phyloP scores from a whole-genome alignment of 805 yeast genomes.

The Sugiyamaella floridensis region DNA sequence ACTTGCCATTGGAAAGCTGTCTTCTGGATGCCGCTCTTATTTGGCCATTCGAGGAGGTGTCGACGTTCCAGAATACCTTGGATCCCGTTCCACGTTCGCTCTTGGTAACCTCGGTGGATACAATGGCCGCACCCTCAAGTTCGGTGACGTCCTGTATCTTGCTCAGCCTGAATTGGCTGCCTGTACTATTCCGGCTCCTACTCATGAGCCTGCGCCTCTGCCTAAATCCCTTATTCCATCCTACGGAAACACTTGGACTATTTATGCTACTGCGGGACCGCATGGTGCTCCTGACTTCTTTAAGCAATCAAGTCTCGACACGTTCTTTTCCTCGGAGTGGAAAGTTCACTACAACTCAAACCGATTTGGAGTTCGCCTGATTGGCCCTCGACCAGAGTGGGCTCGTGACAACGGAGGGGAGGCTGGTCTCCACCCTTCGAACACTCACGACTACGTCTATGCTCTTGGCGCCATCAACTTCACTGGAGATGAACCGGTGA shows the following conservation, averaged over 20 bases:
- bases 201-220: slow-evolving; percentile 51
- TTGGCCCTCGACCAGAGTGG: slow-evolving; percentile 91
- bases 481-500: slow-evolving; percentile 98
- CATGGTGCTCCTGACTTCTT: slow-evolving; percentile 97
- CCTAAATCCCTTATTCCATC: slow-evolving; percentile 52
- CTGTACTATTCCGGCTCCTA: slow-evolving; percentile 67
- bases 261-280: slow-evolving; percentile 95
- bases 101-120: slow-evolving; percentile 86
- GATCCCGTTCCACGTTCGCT: slow-evolving; percentile 95
- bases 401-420: slow-evolving; percentile 96
- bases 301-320: slow-evolving; percentile 61
- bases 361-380: slow-evolving; percentile 92
- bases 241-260: slow-evolving; percentile 55
- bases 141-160: slow-evolving; percentile 85
- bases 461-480: slow-evolving; percentile 95
- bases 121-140: slow-evolving; percentile 85
- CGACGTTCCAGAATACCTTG: slow-evolving; percentile 89
- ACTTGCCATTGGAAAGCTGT: slow-evolving; percentile 72
- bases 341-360: slow-evolving; percentile 95
- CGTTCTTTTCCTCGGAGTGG: slow-evolving; percentile 76
- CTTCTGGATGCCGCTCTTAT: slow-evolving; percentile 82
- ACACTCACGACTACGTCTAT: slow-evolving; percentile 95
- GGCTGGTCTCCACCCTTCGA: slow-evolving; percentile 97
- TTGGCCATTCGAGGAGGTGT: slow-evolving; percentile 88
- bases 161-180: slow-evolving; percentile 68